These are phyloP conservation scores for Termitomyces sp. DNA, from an alignment of 768 basidiomycete genomes.

Conservation along the genomic window DNA sequence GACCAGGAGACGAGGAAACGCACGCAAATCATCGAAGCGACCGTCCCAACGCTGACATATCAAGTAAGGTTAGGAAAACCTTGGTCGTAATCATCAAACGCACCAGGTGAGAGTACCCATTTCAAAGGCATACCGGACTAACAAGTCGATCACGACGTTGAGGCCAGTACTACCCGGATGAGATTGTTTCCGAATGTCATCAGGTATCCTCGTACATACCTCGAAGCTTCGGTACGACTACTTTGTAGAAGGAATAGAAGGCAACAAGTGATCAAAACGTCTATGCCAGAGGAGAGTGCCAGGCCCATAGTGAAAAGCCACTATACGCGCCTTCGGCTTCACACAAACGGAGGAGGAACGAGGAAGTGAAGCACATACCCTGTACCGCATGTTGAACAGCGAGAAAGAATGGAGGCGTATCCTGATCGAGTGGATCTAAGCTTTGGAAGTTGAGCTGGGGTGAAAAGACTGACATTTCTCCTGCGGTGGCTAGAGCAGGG, in stretches of 20 bases:
- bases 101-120: slow-evolving; percentile 38
- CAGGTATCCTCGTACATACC: slow-evolving; percentile 26
- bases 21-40: slow-evolving; percentile 11
- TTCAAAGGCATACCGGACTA: slow-evolving; percentile 31
- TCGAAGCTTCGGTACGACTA: slow-evolving; percentile 24
- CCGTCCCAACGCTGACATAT: slow-evolving; percentile 7
- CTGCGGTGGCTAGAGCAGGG: slow-evolving; percentile 18
- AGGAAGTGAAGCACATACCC: slow-evolving; percentile 1
- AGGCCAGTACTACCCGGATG: background rate
- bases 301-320: slow-evolving; percentile 42
- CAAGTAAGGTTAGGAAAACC: too few relatives aligned
- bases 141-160: slow-evolving; percentile 7
- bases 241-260: slow-evolving; percentile 29
- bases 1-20: background rate
- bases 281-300: slow-evolving; percentile 34
- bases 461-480: slow-evolving; percentile 16
- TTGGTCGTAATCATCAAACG: too few relatives aligned
- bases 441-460: background rate
- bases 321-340: slow-evolving; percentile 14
- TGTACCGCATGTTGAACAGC: slow-evolving; percentile 13
- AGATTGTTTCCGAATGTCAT: background rate
- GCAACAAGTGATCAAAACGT: slow-evolving; percentile 31
- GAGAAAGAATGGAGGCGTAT: slow-evolving; percentile 15
- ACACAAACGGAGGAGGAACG: background rate
- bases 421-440: slow-evolving; percentile 10